A percentile compares a stretch with the other conserved stretches of the same genome.
phyloP scores from a whole-genome alignment of 108 stramenopile species.

The Nitzschia sp. region DNA sequence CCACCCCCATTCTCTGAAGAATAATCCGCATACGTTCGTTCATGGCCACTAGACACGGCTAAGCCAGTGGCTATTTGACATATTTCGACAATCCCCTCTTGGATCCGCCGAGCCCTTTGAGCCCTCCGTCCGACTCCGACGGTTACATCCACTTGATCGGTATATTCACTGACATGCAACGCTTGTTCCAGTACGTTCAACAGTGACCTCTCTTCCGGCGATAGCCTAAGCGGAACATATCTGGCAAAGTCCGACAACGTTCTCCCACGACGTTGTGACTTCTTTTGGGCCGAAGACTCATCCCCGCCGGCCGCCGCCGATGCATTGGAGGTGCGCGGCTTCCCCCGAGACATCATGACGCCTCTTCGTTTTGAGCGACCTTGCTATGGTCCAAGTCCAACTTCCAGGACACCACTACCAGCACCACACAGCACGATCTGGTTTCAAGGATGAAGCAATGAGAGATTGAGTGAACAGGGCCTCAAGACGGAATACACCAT shows the following conservation, averaged over 20 bases:
- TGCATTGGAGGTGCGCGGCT: neutral
- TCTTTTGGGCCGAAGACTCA: neutral
- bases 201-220: conserved; percentile 39
- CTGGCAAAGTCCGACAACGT: conserved; percentile 32
- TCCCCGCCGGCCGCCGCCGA: neutral
- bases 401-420: too few species aligned
- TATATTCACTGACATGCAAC: conserved; percentile 64
- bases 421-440: too few species aligned
- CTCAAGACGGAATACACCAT: too few species aligned
- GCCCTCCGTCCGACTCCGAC: conserved; percentile 22
- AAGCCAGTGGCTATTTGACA: conserved; percentile 59
- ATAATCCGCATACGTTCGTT: conserved; percentile 13
- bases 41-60: conserved; percentile 29
- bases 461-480: too few species aligned
- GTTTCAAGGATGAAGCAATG: too few species aligned
- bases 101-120: conserved; percentile 46
- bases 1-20: neutral
- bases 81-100: conserved; percentile 53
- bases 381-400: too few species aligned
- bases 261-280: neutral
- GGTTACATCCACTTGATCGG: conserved; percentile 60
- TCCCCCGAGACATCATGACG: neutral
- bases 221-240: conserved; percentile 50
- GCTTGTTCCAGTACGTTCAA: conserved; percentile 45
- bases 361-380: too few species aligned